These are phyloP conservation scores for Usnea hakonensis DNA, from an alignment of 495 filamentous ascomycete species.

Conservation along the genomic window DNA sequence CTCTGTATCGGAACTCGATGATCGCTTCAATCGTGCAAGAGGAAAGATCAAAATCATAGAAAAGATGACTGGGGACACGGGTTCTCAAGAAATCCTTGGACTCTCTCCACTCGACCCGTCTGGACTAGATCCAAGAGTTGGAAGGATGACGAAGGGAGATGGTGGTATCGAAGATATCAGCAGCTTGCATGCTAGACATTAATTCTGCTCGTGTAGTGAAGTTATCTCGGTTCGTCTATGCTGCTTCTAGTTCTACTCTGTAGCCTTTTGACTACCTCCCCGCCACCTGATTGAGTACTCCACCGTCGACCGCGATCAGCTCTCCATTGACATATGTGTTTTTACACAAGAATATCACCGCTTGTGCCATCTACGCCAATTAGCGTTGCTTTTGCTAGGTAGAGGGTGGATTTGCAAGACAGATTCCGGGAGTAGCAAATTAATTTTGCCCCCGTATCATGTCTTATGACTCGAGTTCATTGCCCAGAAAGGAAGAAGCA, in stretches of 20 bases:
- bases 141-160: slow-evolving; percentile 30
- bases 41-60: slow-evolving; percentile 79
- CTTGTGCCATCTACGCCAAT: slow-evolving; percentile 43
- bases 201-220: slow-evolving; percentile 21
- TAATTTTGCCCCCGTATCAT: no score
- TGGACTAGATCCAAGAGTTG: slow-evolving; percentile 25
- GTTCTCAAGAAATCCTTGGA: slow-evolving; percentile 13
- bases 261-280: slow-evolving; percentile 7
- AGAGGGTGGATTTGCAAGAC: no score
- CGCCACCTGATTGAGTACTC: slow-evolving; percentile 39
- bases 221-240: not conserved
- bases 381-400: no score
- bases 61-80: slow-evolving; percentile 54
- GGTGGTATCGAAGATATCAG: slow-evolving; percentile 52
- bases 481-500: no score
- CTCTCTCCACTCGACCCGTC: slow-evolving; percentile 25
- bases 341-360: slow-evolving; percentile 40
- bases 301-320: slow-evolving; percentile 53
- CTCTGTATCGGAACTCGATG: slow-evolving; percentile 76
- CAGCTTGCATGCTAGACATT: slow-evolving; percentile 40
- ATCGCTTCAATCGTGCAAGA: slow-evolving; percentile 68
- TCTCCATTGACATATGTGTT: slow-evolving; percentile 55
- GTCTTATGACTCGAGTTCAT: no score
- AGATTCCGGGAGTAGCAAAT: no score
- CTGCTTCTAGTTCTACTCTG: not conserved